Conservation (phyloP, 129 eudicot species). For the Tagetes erecta region DNA sequence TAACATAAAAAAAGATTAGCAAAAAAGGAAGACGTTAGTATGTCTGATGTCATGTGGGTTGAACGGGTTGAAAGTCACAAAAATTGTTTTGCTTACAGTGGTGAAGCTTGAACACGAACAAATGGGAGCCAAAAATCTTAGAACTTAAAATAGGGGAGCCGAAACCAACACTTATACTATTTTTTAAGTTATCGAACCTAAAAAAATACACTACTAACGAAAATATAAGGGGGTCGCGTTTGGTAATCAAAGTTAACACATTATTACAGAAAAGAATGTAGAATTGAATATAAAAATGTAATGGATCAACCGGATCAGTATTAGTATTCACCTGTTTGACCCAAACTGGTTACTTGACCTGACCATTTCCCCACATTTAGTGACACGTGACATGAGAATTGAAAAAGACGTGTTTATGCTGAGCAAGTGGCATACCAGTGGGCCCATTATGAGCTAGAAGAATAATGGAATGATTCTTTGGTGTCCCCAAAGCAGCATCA, state of each 20-base stretch:
- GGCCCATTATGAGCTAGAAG: slow-evolving; percentile 97
- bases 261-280: background rate
- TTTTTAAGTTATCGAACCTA: too few relatives aligned
- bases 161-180: too few relatives aligned
- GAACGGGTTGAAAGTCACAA: background rate
- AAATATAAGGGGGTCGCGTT: background rate
- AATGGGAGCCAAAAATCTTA: too few relatives aligned
- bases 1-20: background rate
- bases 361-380: background rate
- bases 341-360: background rate
- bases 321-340: background rate
- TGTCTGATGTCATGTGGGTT: background rate
- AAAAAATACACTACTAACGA: too few relatives aligned
- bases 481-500: slow-evolving; percentile 67
- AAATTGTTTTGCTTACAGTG: background rate
- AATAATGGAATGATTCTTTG: slow-evolving; percentile 70
- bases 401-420: slow-evolving; percentile 6
- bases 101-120: too few relatives aligned
- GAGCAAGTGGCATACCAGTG: slow-evolving; percentile 55
- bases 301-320: background rate
- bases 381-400: slow-evolving; percentile 1
- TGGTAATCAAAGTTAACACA: slow-evolving; percentile 3
- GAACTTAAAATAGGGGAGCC: too few relatives aligned
- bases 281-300: background rate
- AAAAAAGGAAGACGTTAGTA: background rate